phyloP scores from a whole-genome alignment of 352 stramenopile species.

The Phytopythium chamaehyphon region DNA sequence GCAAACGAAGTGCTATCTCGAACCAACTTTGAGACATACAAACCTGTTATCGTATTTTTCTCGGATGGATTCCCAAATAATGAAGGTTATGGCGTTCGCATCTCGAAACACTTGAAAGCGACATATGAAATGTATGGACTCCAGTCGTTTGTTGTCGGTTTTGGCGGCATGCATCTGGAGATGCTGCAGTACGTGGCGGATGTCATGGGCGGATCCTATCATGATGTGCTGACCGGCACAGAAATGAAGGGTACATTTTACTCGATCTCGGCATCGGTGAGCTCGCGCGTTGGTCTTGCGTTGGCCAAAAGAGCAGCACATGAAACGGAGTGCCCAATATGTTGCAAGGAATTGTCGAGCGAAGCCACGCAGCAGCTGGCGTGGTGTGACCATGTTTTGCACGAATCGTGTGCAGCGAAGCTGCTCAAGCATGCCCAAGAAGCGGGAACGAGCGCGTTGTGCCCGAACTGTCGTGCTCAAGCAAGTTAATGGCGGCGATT shows the following conservation, averaged over 20 bases:
- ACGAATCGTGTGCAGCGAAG: too few species aligned
- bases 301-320: slow-evolving; percentile 9
- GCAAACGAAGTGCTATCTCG: slow-evolving; percentile 72
- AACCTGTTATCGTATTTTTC: slow-evolving; percentile 76
- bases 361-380: too few species aligned
- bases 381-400: too few species aligned
- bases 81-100: slow-evolving; percentile 28
- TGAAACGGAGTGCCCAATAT: too few species aligned
- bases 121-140: slow-evolving; percentile 62
- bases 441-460: too few species aligned
- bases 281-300: slow-evolving; percentile 48
- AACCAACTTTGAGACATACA: slow-evolving; percentile 51
- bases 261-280: slow-evolving; percentile 70
- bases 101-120: slow-evolving; percentile 42
- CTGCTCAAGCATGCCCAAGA: too few species aligned
- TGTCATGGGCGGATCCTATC: slow-evolving; percentile 53
- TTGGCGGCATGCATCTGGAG: slow-evolving; percentile 55
- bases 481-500: too few species aligned
- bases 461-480: too few species aligned
- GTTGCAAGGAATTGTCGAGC: too few species aligned
- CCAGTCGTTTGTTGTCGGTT: slow-evolving; percentile 65
- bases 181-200: slow-evolving; percentile 53
- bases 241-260: slow-evolving; percentile 73
- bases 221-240: slow-evolving; percentile 53
- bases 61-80: slow-evolving; percentile 64